A percentile compares a stretch with the other conserved stretches of the same genome.
Evolutionary conservation across 2,329 filamentous ascomycete genomes (phyloP).

Genomic region (Calonectria naviculata): DNA sequence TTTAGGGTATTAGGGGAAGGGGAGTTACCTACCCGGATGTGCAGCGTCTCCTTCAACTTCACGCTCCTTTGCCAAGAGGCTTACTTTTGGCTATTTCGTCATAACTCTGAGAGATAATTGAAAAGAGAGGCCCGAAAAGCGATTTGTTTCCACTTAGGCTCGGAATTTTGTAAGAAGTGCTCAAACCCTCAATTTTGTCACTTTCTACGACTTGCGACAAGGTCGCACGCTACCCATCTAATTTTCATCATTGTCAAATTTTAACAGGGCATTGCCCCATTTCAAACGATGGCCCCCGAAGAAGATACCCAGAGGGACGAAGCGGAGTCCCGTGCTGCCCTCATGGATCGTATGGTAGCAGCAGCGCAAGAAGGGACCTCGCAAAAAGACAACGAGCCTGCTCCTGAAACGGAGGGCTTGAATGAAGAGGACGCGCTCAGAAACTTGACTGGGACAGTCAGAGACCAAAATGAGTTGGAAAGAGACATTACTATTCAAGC

Average conservation of each 20-base stretch:
- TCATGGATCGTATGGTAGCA: slow-evolving; percentile 45
- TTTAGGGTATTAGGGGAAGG: slow-evolving; percentile 2
- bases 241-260: neutral
- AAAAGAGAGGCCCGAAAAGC: neutral
- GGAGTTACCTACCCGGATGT: neutral
- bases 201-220: neutral
- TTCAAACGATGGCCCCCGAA: slow-evolving; percentile 40
- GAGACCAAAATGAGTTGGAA: slow-evolving; percentile 91
- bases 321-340: slow-evolving; percentile 37
- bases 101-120: neutral
- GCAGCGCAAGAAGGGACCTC: slow-evolving; percentile 42
- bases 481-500: slow-evolving; percentile 80
- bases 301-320: slow-evolving; percentile 31
- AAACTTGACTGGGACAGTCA: slow-evolving; percentile 74
- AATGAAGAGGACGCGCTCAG: slow-evolving; percentile 71
- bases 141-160: neutral
- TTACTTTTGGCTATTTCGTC: neutral
- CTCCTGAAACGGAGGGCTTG: slow-evolving; percentile 42
- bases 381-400: slow-evolving; percentile 17
- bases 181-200: neutral
- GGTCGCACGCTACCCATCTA: neutral
- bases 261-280: neutral
- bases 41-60: neutral
- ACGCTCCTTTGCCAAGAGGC: neutral
- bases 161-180: neutral